Base-by-base conservation (phyloP, 2,329 filamentous ascomycete genomes). In the Juglanconis sp. region DNA sequence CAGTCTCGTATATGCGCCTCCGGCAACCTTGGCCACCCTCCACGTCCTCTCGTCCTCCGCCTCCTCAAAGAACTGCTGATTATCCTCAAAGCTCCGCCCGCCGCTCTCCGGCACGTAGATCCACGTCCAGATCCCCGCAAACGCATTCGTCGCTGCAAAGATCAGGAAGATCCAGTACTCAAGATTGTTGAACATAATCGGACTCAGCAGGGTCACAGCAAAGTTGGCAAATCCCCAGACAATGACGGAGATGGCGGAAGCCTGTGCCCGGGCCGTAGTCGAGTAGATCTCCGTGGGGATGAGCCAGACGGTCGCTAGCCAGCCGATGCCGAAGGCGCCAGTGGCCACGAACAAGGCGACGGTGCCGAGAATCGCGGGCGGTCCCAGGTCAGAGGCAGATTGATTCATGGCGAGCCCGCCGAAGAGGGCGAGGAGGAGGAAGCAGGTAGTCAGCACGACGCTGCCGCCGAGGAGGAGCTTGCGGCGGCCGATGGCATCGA, bases 211-310 rank as follows among this genome's bases (percentile, higher is more conserved):
- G 17, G 65, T 65, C 31, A 66, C 65, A 31, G 64, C 65, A n/a
- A 86, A 86, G 67, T 87, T 86, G 47, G 81, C 78, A 1, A 85
- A 62, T 1, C 82, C 82, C 82, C 82, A 85, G 24, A 83, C 70
- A 38, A 81, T 79, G 53, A 85, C 82, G 13, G 75, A 79, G 35
- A 83, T 76, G 36, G 81, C 81, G 3, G 81, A 81, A 0, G 81
- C 82, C 67, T 84, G 78, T 1, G 81, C 81, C 13, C 82, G 75
- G 0, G 80, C 80, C 1, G 78, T 79, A 3, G 79, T 83, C 0
- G 82, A 81, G 64, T 77, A 85, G 59, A 85, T 84, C 64, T 86
- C 82, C 0, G 82, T 85, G 0, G 82, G 82, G 42, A 85, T 83
- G 3, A 86, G 72, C 83, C 84, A 87, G 17, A 83, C 77, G 1